phyloP scores from a whole-genome alignment of 129 eudicot species.

The Saussurea involucrata region DNA sequence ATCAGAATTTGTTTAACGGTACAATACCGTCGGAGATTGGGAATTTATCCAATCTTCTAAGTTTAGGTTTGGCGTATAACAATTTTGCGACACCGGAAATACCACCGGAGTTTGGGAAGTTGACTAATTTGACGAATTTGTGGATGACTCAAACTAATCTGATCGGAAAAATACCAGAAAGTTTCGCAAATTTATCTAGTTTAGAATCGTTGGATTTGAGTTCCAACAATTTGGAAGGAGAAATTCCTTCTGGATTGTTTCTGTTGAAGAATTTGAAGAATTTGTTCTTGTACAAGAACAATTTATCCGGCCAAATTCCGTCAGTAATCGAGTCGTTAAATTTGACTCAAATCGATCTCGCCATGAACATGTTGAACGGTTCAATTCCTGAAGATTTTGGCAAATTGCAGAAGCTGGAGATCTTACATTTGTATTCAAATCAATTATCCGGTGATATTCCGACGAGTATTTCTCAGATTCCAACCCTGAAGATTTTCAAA shows the following conservation, averaged over 20 bases:
- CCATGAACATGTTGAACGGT: slow-evolving; percentile 59
- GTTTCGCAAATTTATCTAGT: slow-evolving; percentile 37
- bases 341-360: slow-evolving; percentile 51
- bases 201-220: slow-evolving; percentile 58
- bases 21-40: slow-evolving; percentile 68
- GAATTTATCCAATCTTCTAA: slow-evolving; percentile 39
- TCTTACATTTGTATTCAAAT: slow-evolving; percentile 50
- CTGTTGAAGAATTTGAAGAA: slow-evolving; percentile 48
- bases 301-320: slow-evolving; percentile 60
- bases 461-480: slow-evolving; percentile 39
- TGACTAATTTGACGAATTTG: slow-evolving; percentile 38
- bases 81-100: slow-evolving; percentile 41
- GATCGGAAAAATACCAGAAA: slow-evolving; percentile 59
- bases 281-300: slow-evolving; percentile 48
- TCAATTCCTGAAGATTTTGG: slow-evolving; percentile 58
- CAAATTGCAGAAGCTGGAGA: slow-evolving; percentile 41
- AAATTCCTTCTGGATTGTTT: slow-evolving; percentile 68
- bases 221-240: slow-evolving; percentile 49
- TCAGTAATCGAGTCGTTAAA: slow-evolving; percentile 41
- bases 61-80: slow-evolving; percentile 52
- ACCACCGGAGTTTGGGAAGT: slow-evolving; percentile 67
- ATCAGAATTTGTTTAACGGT: slow-evolving; percentile 65
- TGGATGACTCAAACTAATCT: slow-evolving; percentile 52
- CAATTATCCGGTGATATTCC: slow-evolving; percentile 58
- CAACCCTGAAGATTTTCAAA: slow-evolving; percentile 29